phyloP scores from a whole-genome alignment of 2,329 filamentous ascomycete genomes.

The Colletotrichum brevisporum region DNA sequence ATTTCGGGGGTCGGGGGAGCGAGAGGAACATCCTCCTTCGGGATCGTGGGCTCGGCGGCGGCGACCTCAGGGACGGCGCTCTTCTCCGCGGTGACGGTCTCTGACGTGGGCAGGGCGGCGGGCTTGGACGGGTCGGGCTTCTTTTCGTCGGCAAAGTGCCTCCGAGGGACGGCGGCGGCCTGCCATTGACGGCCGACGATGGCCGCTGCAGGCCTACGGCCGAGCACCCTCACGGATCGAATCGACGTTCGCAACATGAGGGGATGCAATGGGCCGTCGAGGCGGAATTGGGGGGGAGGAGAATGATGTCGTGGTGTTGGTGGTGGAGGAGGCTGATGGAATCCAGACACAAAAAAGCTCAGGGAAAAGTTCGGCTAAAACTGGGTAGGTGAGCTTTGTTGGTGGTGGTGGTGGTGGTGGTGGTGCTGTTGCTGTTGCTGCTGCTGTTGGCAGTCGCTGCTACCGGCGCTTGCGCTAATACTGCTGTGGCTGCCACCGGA shows the following conservation, averaged over 20 bases:
- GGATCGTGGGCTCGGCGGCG: conserved; percentile 55
- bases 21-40: conserved; percentile 54
- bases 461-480: no score
- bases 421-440: no score
- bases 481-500: background rate
- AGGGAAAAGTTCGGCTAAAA: conserved; percentile 62
- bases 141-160: conserved; percentile 69
- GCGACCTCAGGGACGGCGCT: conserved; percentile 57
- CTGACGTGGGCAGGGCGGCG: conserved; percentile 66
- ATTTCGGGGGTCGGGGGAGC: conserved; percentile 53
- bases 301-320: conserved; percentile 45
- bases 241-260: conserved; percentile 80
- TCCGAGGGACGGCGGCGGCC: conserved; percentile 50
- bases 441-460: no score
- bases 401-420: no score
- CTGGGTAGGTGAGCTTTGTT: conserved; percentile 5
- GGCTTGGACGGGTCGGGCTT: conserved; percentile 66
- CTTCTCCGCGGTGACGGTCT: conserved; percentile 65
- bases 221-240: conserved; percentile 73
- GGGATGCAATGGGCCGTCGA: conserved; percentile 62
- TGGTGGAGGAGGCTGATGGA: conserved; percentile 46
- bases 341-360: conserved; percentile 56
- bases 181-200: conserved; percentile 73
- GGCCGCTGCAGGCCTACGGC: conserved; percentile 67
- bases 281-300: conserved; percentile 48